Base-by-base conservation (phyloP, 2,329 filamentous ascomycete species). In the Colletotrichum navitas region DNA sequence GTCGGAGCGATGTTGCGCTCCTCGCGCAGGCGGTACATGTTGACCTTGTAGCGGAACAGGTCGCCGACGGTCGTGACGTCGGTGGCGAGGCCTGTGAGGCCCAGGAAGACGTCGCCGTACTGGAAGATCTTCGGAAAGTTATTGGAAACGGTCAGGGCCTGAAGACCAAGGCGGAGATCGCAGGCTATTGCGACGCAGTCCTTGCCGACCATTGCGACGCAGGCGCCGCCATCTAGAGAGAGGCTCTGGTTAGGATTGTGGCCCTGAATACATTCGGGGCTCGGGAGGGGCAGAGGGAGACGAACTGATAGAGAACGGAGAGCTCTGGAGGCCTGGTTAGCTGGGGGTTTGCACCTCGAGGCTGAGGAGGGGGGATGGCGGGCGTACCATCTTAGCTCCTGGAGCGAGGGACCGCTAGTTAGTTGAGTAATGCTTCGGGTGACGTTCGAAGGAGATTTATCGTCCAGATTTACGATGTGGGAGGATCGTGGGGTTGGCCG, bases 61-160 rank as follows among this genome's bases (percentile, higher is more conserved):
- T 99, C 95, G 78, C 92, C 93, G 77, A 99, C 95, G 77, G 95
- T 98, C 75, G 90, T 90, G 75, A 99, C 94, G 82, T 99, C 96
- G 77, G 96, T 99, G 73, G 96, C 96, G 63, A 99, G 93, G 67
- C 96, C 96, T 5, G 96, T 98, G 73, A 99, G 91, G 68, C 96
- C 96, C 45, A 99, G 93, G 85, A 97, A 98, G 78, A 96, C 94
- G 79, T 95, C 94, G 80, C 94, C 94, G 88, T 97, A 98, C 83
- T 92, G 91, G 91, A 98, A 98, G 88, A 99, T 94, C 88, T 99
- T 99, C 86, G 96, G 96, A 88, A 98, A 98, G 92, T 98, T 96
- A 91, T 99, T 99, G 83, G 94, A 98, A 72, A 99, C 93, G 74
- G 96, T 99, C 80, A 99, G 89, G 80, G 96, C 90, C 86, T 99